Evolutionary conservation across 192 early-diverging fungal genomes (phyloP).

Genomic region (Coemansia sp.): DNA sequence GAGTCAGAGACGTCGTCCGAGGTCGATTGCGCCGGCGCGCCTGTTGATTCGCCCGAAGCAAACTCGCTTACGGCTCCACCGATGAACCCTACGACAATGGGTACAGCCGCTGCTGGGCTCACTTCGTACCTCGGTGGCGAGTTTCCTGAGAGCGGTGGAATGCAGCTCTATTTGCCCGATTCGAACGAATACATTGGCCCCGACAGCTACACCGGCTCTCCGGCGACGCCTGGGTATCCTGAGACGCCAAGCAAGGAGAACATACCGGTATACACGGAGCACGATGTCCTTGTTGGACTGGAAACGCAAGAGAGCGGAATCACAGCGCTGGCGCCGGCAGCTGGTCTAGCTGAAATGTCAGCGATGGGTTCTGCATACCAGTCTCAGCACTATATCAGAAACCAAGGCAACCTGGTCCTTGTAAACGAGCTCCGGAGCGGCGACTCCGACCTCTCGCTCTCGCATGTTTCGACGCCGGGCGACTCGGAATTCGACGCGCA

Average conservation of each 20-base stretch:
- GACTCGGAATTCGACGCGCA: slow-evolving; percentile 32
- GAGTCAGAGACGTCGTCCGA: not conserved
- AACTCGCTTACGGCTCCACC: slow-evolving; percentile 50
- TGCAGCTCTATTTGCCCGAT: slow-evolving; percentile 36
- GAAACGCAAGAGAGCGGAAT: not conserved
- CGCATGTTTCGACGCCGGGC: slow-evolving; percentile 26
- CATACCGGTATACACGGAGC: slow-evolving; percentile 37
- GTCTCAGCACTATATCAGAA: not conserved
- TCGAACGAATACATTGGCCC: slow-evolving; percentile 19
- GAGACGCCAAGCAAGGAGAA: slow-evolving; percentile 56
- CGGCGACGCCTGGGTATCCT: slow-evolving; percentile 24
- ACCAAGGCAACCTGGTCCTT: not conserved
- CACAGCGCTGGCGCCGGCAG: not conserved
- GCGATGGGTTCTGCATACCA: not conserved
- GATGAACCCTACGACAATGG: slow-evolving; percentile 47
- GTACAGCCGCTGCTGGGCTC: slow-evolving; percentile 1
- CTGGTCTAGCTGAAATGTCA: not conserved
- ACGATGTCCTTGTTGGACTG: slow-evolving; percentile 8
- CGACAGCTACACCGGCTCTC: slow-evolving; percentile 38
- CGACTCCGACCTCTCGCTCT: slow-evolving; percentile 22
- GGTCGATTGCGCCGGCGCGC: slow-evolving; percentile 21
- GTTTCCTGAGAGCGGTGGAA: slow-evolving; percentile 3
- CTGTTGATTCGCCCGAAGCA: slow-evolving; percentile 24
- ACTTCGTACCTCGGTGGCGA: slow-evolving; percentile 12
- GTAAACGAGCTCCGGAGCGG: not conserved